phyloP scores from a whole-genome alignment of 345 rosid genomes.

The Eucalyptus shirleyi region DNA sequence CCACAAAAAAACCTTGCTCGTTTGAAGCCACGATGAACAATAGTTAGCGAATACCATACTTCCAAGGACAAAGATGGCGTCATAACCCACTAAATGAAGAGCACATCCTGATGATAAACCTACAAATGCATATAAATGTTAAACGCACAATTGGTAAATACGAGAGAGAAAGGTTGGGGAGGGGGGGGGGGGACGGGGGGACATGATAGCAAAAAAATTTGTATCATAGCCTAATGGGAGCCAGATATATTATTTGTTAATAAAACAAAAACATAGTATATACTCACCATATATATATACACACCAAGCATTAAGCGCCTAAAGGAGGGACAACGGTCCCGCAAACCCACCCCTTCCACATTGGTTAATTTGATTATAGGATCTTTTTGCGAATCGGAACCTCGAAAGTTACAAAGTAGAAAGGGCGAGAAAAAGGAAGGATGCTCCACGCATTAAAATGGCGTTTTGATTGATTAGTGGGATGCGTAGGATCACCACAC shows the following conservation, averaged over 20 bases:
- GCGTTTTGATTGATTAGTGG: neutral
- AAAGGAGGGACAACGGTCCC: neutral
- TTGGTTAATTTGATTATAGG: neutral
- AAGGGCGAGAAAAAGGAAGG: neutral
- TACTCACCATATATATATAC: neutral
- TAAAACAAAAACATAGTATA: neutral
- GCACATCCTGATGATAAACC: neutral
- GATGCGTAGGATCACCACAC: neutral
- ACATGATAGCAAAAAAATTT: neutral
- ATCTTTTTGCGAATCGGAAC: neutral
- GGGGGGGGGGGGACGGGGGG: neutral
- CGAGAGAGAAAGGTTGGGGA: too few species aligned
- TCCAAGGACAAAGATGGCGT: neutral
- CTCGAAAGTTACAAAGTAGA: neutral
- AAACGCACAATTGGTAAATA: neutral
- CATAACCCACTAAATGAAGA: neutral
- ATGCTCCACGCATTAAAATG: neutral
- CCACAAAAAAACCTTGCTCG: neutral
- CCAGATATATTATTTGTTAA: neutral
- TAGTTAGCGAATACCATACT: neutral
- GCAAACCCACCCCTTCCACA: neutral
- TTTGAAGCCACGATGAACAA: neutral
- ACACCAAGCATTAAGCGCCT: neutral
- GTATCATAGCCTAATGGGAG: neutral
- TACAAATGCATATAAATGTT: neutral